phyloP scores from a whole-genome alignment of 2,329 filamentous ascomycete species.

The Colletotrichum falcatum region DNA sequence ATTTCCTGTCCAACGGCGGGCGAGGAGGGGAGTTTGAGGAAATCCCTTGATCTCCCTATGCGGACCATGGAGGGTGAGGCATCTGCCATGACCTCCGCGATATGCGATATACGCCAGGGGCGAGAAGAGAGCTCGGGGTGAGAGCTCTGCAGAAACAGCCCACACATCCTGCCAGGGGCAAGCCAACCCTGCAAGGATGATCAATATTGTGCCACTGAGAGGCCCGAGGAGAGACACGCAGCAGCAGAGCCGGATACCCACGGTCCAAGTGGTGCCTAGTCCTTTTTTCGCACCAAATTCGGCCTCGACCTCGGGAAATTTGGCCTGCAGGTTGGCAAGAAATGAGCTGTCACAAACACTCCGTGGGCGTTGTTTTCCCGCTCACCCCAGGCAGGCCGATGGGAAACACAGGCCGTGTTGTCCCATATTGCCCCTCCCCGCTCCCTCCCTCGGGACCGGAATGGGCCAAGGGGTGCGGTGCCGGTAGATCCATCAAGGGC shows the following conservation, averaged over 20 bases:
- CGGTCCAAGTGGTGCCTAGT: constrained; percentile 25
- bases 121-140: not conserved
- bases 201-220: constrained; percentile 35
- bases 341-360: constrained; percentile 10
- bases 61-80: constrained; percentile 3
- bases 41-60: constrained; percentile 20
- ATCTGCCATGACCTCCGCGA: constrained; percentile 12
- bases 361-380: constrained; percentile 12
- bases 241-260: constrained; percentile 4
- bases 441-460: not conserved
- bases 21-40: not conserved
- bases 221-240: constrained; percentile 26
- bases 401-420: constrained; percentile 17
- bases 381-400: constrained; percentile 24
- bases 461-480: constrained; percentile 17
- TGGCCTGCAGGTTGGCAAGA: constrained; percentile 10
- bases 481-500: not conserved
- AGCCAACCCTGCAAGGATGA: constrained; percentile 34
- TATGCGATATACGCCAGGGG: constrained; percentile 11
- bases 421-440: constrained; percentile 1
- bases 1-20: not conserved
- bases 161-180: constrained; percentile 26
- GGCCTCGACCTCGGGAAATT: constrained; percentile 21
- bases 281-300: not conserved
- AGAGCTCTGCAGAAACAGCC: constrained; percentile 27